Base-by-base conservation (phyloP, 352 stramenopile species). In the Phytophthora sojae region DNA sequence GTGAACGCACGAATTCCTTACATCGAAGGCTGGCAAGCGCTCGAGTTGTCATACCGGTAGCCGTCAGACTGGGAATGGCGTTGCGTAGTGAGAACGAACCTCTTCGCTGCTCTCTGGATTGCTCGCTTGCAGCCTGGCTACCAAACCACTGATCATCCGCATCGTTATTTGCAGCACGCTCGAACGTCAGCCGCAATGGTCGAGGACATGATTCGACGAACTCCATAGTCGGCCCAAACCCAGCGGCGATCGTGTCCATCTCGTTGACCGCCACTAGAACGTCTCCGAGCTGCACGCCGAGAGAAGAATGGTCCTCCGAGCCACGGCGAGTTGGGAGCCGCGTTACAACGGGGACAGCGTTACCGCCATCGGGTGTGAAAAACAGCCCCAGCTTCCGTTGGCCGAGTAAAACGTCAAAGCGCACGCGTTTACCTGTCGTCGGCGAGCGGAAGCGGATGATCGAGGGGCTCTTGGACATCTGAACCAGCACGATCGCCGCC, bases 191-290 rank as follows among this genome's bases (percentile, higher is more conserved):
- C 25, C 59, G 79, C 47, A 88, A 26, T 19, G 82, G 82, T 6
- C 75, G 72, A 30, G 69, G 69, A 9, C 76, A 76, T 8, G 68
- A 57, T 8, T 71, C 61, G 1, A 91, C 56, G 39, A 83, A 74
- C 45, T 80, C 75, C 52, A 81, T 80, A 17, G 80, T 73, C 8
- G 67, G 44, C 3, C 61, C 61, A 0, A 93, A 69, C n/a, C 83
- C 80, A 53, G 75, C 64, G 5, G 78, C 58, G 19, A 90, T 62
- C 23, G 82, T 60, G n/a, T 86, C 81, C 21, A 82, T 71, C 21
- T 76, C 79, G 44, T 93, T 90, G 9, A 91, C 82, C 32, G 76
- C 82, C 12, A 87, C 74, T 15, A 91, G 75, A 29, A 90, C 64
- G 30, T 93, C 83, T 2, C 85, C 82, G 2, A 82, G 56, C 6